Conservation (phyloP, 805 yeast species). For the Lipomyces oligophaga region DNA sequence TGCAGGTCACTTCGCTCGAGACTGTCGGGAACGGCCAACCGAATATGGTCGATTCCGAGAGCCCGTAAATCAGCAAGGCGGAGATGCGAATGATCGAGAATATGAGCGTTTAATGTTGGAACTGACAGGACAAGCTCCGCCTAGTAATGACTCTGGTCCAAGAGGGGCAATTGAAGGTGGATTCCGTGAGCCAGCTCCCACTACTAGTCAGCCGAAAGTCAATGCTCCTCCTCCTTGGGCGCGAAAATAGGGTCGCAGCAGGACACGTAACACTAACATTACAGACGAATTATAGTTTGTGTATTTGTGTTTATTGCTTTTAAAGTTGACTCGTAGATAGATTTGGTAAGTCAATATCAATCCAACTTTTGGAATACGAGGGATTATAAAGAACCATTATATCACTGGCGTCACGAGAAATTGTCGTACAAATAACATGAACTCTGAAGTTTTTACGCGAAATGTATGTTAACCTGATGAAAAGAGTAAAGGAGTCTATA, state of each 20-base stretch:
- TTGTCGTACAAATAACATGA: background rate
- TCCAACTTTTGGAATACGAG: background rate
- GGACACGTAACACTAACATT: too few species aligned
- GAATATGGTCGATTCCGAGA: slow-evolving; percentile 10
- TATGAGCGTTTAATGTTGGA: slow-evolving; percentile 52
- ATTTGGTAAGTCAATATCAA: background rate
- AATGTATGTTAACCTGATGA: slow-evolving; percentile 95
- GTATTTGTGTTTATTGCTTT: too few species aligned
- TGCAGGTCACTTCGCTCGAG: slow-evolving; percentile 82
- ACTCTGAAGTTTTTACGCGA: slow-evolving; percentile 53
- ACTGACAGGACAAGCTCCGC: slow-evolving; percentile 30
- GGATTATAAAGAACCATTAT: background rate
- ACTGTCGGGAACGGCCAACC: slow-evolving; percentile 54
- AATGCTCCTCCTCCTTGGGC: slow-evolving; percentile 28
- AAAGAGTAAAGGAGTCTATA: slow-evolving; percentile 69
- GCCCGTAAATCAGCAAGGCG: slow-evolving; percentile 20
- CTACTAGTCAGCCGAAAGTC: slow-evolving; percentile 11
- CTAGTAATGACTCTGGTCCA: slow-evolving; percentile 4
- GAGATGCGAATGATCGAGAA: slow-evolving; percentile 46
- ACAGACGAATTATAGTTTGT: too few species aligned
- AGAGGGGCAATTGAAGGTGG: too few species aligned
- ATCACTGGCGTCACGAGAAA: background rate
- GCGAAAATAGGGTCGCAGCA: slow-evolving; percentile 6
- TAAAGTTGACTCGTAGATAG: too few species aligned
- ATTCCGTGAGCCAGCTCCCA: slow-evolving; percentile 13